Percentiles rank a stretch among this genome's conserved stretches.
phyloP scores from a whole-genome alignment of 306 rosid genomes.

The Benincasa hispida region DNA sequence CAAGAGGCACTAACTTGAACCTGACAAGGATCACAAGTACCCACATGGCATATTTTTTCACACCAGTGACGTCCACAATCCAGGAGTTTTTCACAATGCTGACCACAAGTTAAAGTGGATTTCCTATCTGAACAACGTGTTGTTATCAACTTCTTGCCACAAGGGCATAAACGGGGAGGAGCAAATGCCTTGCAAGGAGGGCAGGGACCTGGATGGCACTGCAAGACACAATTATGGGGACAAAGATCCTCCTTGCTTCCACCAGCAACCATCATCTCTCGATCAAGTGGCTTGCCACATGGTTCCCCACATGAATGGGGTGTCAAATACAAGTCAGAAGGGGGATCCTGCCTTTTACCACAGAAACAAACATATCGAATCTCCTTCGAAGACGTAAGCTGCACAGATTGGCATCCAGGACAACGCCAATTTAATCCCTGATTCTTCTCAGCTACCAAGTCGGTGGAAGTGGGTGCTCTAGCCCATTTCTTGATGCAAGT shows the following conservation, averaged over 20 bases:
- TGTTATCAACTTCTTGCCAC: conserved; percentile 73
- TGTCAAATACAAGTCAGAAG: conserved; percentile 73
- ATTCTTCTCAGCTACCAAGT: conserved; percentile 55
- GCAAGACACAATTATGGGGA: conserved; percentile 88
- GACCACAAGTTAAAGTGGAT: conserved; percentile 78
- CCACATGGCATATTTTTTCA: conserved; percentile 54
- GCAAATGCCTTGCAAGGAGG: conserved; percentile 94
- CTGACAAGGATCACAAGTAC: conserved; percentile 74
- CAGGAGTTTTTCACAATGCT: conserved; percentile 63
- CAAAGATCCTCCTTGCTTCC: conserved; percentile 58
- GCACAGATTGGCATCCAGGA: conserved; percentile 91
- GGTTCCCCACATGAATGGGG: conserved; percentile 97
- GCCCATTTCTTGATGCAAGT: conserved; percentile 90
- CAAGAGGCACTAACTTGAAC: conserved; percentile 55
- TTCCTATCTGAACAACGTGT: conserved; percentile 73
- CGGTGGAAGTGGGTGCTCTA: conserved; percentile 69
- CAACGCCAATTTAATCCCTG: conserved; percentile 93
- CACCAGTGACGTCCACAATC: conserved; percentile 71
- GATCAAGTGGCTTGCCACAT: conserved; percentile 78
- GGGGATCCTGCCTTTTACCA: conserved; percentile 83
- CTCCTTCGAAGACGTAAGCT: conserved; percentile 60
- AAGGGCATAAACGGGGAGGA: conserved; percentile 63
- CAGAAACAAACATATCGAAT: conserved; percentile 77
- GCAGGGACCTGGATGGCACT: conserved; percentile 97
- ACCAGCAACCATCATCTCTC: conserved; percentile 29